Base-by-base conservation (phyloP, 2,329 filamentous ascomycete species). In the Ophiocordyceps robertsii region DNA sequence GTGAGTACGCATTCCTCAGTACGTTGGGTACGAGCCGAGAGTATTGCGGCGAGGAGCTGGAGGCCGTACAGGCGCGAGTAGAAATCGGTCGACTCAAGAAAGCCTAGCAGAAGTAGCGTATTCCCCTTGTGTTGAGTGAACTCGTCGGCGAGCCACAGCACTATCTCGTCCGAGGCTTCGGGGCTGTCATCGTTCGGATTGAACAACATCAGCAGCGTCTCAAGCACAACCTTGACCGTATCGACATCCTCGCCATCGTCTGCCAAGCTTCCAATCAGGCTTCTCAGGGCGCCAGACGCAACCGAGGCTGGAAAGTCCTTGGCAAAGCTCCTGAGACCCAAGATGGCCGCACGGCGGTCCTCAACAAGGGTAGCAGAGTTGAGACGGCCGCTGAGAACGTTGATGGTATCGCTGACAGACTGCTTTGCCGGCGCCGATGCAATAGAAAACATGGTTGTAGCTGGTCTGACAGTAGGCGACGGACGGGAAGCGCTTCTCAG, bases 71-170 rank as follows among this genome's bases (percentile, higher is more conserved):
- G 74, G 21, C 90, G 82, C 19, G 87, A 84, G 62, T 93, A 95
- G 56, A 95, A 94, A 54, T 95, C 89, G 50, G 72, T 72, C 13
- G 82, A 79, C 51, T 95, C 90, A 50, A 98, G 73, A 43, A 98
- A 84, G 57, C 92, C 84, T 46, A 98, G 76, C 21, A 98, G 75
- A 14, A 92, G 70, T 2, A 86, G 90, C 47, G 95, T 90, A 61
- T 98, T 96, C 65, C 96, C 90, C 75, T 95, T 89, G 48, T 86
- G 81, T 70, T 95, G 89, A 30, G 92, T 95, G 60, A 98, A 98
- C 62, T 96, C 90, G 64, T 98, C 92, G 42, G 92, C 92, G 45
- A 98, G 72, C 88, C 92, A 98, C 27, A 96, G 69, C 16, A 84
- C 84, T 53, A 98, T 93, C 63, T 98, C 92, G 50, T 96, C 90